These are phyloP conservation scores for Xylaria flabelliformis DNA, from an alignment of 495 filamentous ascomycete genomes.

Conservation along the genomic window DNA sequence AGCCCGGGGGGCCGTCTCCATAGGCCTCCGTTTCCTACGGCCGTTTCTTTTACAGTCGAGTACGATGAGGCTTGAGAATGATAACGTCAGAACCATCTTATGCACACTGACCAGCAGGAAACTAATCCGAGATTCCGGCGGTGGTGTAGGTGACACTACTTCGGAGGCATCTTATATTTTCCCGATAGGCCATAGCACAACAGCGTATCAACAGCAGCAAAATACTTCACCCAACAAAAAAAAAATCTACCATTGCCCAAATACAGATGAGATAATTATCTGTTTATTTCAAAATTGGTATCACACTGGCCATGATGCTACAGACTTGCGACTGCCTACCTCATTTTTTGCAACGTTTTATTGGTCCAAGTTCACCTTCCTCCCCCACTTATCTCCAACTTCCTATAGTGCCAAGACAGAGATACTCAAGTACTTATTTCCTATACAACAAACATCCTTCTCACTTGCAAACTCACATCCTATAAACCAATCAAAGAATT, in stretches of 20 bases:
- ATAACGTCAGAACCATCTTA: neutral
- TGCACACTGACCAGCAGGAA: neutral
- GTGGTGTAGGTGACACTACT: neutral
- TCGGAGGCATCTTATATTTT: neutral
- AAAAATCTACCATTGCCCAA: neutral
- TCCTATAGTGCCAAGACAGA: neutral
- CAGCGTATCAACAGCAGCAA: neutral
- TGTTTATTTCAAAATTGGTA: neutral
- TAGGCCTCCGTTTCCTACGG: neutral
- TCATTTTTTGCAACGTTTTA: neutral
- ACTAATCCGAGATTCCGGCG: constrained; percentile 1
- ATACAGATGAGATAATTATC: neutral
- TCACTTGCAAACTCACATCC: neutral
- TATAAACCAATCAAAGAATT: neutral
- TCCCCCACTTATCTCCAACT: neutral
- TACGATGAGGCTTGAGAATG: neutral
- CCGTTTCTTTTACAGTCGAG: neutral
- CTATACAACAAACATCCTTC: neutral
- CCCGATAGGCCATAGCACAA: neutral
- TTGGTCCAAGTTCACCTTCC: neutral
- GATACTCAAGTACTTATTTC: too few relatives aligned
- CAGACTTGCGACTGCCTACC: too few relatives aligned
- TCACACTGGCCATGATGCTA: neutral
- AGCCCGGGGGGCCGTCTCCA: neutral
- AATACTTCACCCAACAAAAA: neutral